Conservation (phyloP, 2,329 filamentous ascomycete genomes). For the Coniochaeta sp. region DNA sequence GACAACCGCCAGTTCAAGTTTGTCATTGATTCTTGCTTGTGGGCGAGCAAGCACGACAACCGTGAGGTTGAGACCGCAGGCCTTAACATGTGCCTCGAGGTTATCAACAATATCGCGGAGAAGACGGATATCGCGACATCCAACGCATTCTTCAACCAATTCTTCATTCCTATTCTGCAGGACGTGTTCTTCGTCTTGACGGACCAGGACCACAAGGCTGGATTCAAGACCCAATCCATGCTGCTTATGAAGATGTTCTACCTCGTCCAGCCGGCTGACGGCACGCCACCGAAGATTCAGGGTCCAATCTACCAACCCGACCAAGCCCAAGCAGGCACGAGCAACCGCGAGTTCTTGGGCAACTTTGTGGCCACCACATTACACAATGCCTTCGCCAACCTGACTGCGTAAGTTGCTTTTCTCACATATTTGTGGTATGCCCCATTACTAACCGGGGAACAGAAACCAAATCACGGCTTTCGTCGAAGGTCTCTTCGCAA, state of each 20-base stretch:
- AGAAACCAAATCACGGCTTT: slow-evolving; percentile 85
- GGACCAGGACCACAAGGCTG: slow-evolving; percentile 96
- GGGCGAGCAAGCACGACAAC: slow-evolving; percentile 99
- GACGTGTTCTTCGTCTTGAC: slow-evolving; percentile 98
- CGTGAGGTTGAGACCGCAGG: slow-evolving; percentile 94
- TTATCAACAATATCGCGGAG: slow-evolving; percentile 96
- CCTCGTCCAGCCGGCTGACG: slow-evolving; percentile 71
- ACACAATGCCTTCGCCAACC: slow-evolving; percentile 86
- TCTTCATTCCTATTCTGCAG: slow-evolving; percentile 91
- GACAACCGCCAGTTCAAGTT: slow-evolving; percentile 98
- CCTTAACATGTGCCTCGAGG: slow-evolving; percentile 94
- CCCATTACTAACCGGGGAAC: slow-evolving; percentile 27
- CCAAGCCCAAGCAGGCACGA: slow-evolving; percentile 74
- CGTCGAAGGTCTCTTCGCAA: slow-evolving; percentile 79
- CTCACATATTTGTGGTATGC: background rate
- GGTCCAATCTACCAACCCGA: slow-evolving; percentile 84
- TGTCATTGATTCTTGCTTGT: slow-evolving; percentile 98
- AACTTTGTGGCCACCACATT: slow-evolving; percentile 81
- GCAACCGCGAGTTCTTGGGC: slow-evolving; percentile 84
- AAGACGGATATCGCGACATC: slow-evolving; percentile 79
- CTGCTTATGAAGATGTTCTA: slow-evolving; percentile 93
- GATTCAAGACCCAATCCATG: slow-evolving; percentile 96
- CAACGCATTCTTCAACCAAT: slow-evolving; percentile 95
- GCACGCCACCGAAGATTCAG: slow-evolving; percentile 72
- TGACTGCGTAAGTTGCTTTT: slow-evolving; percentile 62